Evolutionary conservation across 805 yeast species (phyloP), one percentile per base, ranked within the genome.

Genomic region (Candida nemodendra): DNA sequence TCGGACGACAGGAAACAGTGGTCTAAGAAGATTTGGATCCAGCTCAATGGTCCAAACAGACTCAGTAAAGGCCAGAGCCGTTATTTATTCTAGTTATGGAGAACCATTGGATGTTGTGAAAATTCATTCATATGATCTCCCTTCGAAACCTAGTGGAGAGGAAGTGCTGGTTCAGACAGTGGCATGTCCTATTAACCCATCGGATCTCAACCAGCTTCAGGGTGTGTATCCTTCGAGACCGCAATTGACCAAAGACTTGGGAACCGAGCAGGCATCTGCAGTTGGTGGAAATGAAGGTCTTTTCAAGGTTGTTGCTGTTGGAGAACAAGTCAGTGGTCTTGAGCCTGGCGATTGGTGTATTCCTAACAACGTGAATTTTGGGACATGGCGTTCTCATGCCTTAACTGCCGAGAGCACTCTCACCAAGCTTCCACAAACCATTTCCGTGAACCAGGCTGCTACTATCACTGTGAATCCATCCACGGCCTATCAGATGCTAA

Each of bases 221-320:
- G 97, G 96, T 15, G 86, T 81, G 0, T 90, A 90, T 50, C 95
- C 95, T 1, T 75, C 88, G 9, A 75, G 71, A 40, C 95, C 95
- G 0, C 77, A 69, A 28, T 70, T 79, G 39, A 68, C 74, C 18
- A 53, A 59, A 4, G 78, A 62, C 32, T 78, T 75, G 41, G 79
- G 79, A 6, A 76, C 86, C 1, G 24, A 42, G 3, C 75, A 72
- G 28, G 90, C 95, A 3, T 65, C 78, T 7, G 95, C 95, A 4
- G 81, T 88, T 32, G 88, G 90, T 25, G 99, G 99, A 38, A 93
- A 93, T 59, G 99, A 91, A 64, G 98, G 96, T 16, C 74, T 87
- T 9, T 90, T 86, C 57, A 84, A 87, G 57, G 81, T 91, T n/a
- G 56, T 85, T n/a, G 78, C 80, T 37, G 74, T 76, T 8, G 96